Percentiles rank a stretch among this genome's conserved stretches.
Conservation (phyloP, 2,329 filamentous ascomycete genomes). For the Aspergillus luchuensis region DNA sequence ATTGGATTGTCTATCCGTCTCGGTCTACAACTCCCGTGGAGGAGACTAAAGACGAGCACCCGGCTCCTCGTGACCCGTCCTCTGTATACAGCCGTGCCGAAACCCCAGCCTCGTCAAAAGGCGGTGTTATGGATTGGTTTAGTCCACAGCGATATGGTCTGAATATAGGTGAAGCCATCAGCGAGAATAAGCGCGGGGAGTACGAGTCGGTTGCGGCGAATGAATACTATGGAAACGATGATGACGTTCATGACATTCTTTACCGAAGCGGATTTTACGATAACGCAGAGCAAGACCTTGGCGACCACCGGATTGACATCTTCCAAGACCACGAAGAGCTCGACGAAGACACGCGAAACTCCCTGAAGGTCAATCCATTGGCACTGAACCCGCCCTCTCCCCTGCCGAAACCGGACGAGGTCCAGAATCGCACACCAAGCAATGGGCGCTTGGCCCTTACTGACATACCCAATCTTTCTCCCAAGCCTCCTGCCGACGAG, state of each 20-base stretch:
- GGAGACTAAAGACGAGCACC: conserved; percentile 24
- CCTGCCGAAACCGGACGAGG: conserved; percentile 31
- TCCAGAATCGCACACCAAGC: conserved; percentile 26
- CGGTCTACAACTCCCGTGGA: conserved; percentile 33
- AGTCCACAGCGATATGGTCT: conserved; percentile 33
- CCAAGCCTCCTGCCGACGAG: conserved; percentile 27
- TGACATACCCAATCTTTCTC: conserved; percentile 39
- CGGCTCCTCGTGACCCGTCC: conserved; percentile 34
- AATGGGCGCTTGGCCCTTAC: conserved; percentile 35
- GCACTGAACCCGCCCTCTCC: conserved; percentile 51
- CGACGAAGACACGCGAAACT: conserved; percentile 23
- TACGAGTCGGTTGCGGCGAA: conserved; percentile 41
- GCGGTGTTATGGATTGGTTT: conserved; percentile 39
- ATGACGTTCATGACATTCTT: conserved; percentile 26
- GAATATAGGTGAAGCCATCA: conserved; percentile 33
- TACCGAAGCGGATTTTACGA: conserved; percentile 26
- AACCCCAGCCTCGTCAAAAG: conserved; percentile 28
- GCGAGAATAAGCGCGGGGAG: conserved; percentile 38
- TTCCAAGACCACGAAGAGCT: conserved; percentile 37
- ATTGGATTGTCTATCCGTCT: conserved; percentile 46
- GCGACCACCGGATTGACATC: conserved; percentile 39
- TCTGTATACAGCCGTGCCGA: conserved; percentile 37
- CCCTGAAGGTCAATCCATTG: conserved; percentile 44
- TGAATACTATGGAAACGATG: conserved; percentile 38
- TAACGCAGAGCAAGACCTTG: conserved; percentile 37